phyloP scores from a whole-genome alignment of 306 rosid genomes.

The Alnus glutinosa region DNA sequence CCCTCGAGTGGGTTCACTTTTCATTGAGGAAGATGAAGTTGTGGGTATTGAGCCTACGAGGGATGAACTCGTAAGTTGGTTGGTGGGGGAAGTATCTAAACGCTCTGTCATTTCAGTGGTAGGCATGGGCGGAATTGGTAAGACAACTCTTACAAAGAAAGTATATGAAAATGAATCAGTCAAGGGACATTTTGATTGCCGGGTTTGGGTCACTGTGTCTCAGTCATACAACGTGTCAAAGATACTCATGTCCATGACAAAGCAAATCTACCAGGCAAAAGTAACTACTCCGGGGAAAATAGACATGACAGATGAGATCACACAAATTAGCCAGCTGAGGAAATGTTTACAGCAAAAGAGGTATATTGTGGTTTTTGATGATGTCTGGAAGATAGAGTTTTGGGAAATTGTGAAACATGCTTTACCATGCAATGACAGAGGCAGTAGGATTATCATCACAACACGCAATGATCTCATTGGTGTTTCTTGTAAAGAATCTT shows the following conservation, averaged over 20 bases:
- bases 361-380: neutral
- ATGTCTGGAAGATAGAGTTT: neutral
- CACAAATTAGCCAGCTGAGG: conserved; percentile 1
- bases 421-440: neutral
- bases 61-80: neutral
- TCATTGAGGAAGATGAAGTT: neutral
- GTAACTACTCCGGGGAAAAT: neutral
- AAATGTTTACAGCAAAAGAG: neutral
- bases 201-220: neutral
- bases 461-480: neutral
- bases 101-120: neutral
- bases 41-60: conserved; percentile 4
- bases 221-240: neutral
- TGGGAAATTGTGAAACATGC: conserved; percentile 1
- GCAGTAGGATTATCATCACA: neutral
- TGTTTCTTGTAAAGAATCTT: neutral
- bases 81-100: neutral
- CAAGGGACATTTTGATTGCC: neutral
- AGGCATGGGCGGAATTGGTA: neutral
- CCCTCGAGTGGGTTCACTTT: neutral
- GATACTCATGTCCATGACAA: neutral
- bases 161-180: neutral
- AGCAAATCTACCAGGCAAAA: neutral
- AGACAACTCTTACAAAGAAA: conserved; percentile 4
- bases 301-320: neutral